Evolutionary conservation across 441 rosid species (phyloP), one percentile per base, ranked within the genome.

Genomic region (Eutrema salsugineum): DNA sequence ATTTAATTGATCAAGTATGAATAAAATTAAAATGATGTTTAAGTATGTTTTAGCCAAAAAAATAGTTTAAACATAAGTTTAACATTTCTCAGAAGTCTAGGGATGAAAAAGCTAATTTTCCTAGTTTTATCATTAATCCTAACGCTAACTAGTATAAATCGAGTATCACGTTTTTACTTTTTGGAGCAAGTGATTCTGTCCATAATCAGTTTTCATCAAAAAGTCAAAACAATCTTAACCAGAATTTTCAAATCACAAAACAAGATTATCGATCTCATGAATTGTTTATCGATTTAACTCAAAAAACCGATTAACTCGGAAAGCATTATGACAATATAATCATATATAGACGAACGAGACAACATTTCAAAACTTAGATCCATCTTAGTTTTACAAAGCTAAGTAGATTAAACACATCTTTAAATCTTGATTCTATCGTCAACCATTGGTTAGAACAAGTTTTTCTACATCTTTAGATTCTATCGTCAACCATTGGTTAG

Each of bases 91-190:
- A n/a, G n/a, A n/a, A n/a, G n/a, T n/a, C n/a, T n/a, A n/a, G n/a
- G n/a, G n/a, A n/a, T n/a, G n/a, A n/a, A n/a, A n/a, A n/a, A n/a
- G n/a, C n/a, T n/a, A n/a, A n/a, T n/a, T n/a, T n/a, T n/a, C n/a
- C n/a, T 58, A 19, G 40, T 48, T 2, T 6, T 35, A 17, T 19
- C 9, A 12, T 9, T 63, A 22, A 46, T 53, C 33, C 39, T 24
- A 64, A 64, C 27, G 60, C 51, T 72, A 63, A 72, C 50, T 65
- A n/a, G 44, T 47, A 47, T 65, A 46, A 55, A 24, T 46, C 59
- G 43, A 57, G 3, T 28, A 19, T 48, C 61, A 57, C 66, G 72
- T 57, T 28, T 28, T 49, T 19, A 30, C 66, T 17, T 28, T 44
- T 19, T 56, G 27, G 9, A 64, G 16, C 43, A 44, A 15, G 38